Percentiles rank a stretch among this genome's conserved stretches.
phyloP scores from a whole-genome alignment of 768 basidiomycete species.

The Pisolithus sp. region DNA sequence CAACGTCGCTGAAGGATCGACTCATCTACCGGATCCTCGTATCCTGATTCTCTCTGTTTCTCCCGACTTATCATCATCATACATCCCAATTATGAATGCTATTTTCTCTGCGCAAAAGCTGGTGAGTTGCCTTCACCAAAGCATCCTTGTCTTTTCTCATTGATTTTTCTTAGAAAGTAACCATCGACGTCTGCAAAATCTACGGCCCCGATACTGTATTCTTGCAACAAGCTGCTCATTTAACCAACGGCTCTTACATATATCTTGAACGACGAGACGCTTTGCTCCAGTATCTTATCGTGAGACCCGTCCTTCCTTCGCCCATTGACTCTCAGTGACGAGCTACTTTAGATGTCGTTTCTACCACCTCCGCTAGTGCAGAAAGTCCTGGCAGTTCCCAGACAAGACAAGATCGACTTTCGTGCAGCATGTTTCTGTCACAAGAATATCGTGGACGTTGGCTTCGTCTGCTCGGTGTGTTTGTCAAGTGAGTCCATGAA shows the following conservation, averaged over 20 bases:
- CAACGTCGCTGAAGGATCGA: constrained; percentile 26
- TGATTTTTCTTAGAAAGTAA: constrained; percentile 65
- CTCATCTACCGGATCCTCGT: constrained; percentile 42
- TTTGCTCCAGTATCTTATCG: constrained; percentile 88
- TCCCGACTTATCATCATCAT: constrained; percentile 81
- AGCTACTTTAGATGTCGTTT: constrained; percentile 70
- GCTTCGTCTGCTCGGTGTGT: constrained; percentile 98
- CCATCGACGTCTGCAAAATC: constrained; percentile 93
- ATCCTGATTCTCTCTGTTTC: constrained; percentile 86
- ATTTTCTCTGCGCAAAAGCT: constrained; percentile 99
- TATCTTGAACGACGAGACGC: constrained; percentile 74
- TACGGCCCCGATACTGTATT: constrained; percentile 89
- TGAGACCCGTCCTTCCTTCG: constrained; percentile 24
- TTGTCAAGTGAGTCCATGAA: constrained; percentile 68
- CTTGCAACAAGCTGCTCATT: constrained; percentile 92
- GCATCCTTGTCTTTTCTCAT: neutral
- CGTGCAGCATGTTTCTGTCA: constrained; percentile 99
- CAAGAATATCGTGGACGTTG: constrained; percentile 92
- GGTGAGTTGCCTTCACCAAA: constrained; percentile 38
- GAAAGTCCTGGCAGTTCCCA: constrained; percentile 73
- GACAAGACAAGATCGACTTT: constrained; percentile 94
- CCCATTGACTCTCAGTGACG: constrained; percentile 10
- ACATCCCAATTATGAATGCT: constrained; percentile 98
- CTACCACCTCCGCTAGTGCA: constrained; percentile 66
- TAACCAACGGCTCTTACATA: constrained; percentile 93